Evolutionary conservation across 2,329 filamentous ascomycete species (phyloP).

Genomic region (Coniochaeta sp.): DNA sequence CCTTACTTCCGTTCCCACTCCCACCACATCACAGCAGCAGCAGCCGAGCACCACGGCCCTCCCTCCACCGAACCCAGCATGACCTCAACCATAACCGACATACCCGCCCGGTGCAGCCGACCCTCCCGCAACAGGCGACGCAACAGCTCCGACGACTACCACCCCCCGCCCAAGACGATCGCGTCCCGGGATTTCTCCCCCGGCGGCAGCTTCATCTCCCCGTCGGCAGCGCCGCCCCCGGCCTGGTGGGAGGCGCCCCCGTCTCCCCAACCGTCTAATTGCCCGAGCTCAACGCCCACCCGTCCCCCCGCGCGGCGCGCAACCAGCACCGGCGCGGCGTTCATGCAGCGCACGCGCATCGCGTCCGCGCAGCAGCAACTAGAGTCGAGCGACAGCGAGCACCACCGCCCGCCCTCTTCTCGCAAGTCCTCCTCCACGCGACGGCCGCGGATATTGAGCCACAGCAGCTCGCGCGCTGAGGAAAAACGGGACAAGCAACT

Average conservation of each 20-base stretch:
- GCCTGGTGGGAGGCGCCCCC: slow-evolving; percentile 7
- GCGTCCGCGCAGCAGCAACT: background rate
- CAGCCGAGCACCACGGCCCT: background rate
- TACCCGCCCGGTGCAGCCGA: background rate
- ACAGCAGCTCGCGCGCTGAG: background rate
- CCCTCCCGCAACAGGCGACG: background rate
- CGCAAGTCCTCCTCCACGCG: background rate
- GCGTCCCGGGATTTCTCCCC: no score
- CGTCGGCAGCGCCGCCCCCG: background rate
- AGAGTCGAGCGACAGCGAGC: background rate
- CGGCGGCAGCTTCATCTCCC: background rate
- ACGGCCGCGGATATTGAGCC: background rate
- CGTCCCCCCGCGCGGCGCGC: slow-evolving; percentile 28
- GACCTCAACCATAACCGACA: background rate
- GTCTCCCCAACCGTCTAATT: slow-evolving; percentile 7
- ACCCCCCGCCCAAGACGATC: no score
- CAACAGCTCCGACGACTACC: background rate
- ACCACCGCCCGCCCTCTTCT: background rate
- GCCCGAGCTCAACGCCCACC: background rate
- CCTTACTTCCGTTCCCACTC: slow-evolving; percentile 9
- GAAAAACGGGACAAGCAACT: background rate
- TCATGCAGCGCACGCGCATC: slow-evolving; percentile 27
- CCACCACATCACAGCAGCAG: no score
- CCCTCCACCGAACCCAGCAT: background rate
- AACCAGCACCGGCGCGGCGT: slow-evolving; percentile 39